Evolutionary conservation across 306 rosid species (phyloP).

Genomic region (Fragaria ananassa): DNA sequence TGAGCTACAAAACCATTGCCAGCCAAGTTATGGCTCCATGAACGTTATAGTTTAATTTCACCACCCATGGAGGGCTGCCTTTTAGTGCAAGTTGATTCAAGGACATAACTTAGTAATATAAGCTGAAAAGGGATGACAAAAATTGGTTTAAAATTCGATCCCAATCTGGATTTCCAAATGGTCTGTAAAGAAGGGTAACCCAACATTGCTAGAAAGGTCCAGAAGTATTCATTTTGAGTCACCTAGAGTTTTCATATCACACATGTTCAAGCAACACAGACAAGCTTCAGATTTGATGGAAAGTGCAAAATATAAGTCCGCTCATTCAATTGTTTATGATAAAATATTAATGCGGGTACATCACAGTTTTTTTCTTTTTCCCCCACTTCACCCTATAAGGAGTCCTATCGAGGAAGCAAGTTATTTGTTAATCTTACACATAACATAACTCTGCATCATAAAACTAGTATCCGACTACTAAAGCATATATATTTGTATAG

Average conservation of each 20-base stretch:
- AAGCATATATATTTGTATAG: not conserved
- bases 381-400: not conserved
- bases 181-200: no score
- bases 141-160: no score
- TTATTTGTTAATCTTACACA: not conserved
- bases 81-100: no score
- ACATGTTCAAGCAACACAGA: not conserved
- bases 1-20: not conserved
- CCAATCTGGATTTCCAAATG: no score
- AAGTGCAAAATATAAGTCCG: not conserved
- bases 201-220: not conserved
- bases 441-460: not conserved
- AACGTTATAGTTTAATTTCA: no score
- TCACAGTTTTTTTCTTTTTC: not conserved
- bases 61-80: no score
- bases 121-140: no score
- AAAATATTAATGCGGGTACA: not conserved
- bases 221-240: not conserved
- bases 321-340: not conserved
- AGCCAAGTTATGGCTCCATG: not conserved
- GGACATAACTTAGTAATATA: no score
- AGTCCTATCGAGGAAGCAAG: not conserved
- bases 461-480: not conserved
- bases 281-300: not conserved
- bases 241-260: not conserved